Percentiles rank a stretch among this genome's conserved stretches.
Evolutionary conservation across 257 asterid genomes (phyloP).

Genomic region (Capsicum chinense): DNA sequence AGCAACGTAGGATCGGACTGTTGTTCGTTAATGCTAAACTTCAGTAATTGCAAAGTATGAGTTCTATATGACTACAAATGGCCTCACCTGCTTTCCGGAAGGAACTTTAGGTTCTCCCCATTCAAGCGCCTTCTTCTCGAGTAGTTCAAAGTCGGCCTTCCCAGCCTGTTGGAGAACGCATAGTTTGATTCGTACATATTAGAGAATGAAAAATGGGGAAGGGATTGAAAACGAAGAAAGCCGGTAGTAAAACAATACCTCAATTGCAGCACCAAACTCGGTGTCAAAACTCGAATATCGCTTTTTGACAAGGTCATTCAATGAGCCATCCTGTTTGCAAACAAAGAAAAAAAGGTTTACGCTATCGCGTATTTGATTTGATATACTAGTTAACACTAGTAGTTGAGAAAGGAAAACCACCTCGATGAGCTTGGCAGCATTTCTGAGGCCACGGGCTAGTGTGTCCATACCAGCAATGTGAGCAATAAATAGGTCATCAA

Average conservation of each 20-base stretch:
- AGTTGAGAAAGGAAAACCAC: slow-evolving; percentile 39
- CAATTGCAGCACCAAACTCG: slow-evolving; percentile 77
- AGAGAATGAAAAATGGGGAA: not conserved
- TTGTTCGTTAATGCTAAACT: not conserved
- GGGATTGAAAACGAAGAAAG: not conserved
- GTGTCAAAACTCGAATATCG: slow-evolving; percentile 89
- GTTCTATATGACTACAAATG: not conserved
- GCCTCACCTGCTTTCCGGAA: slow-evolving; percentile 88
- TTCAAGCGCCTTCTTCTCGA: slow-evolving; percentile 83
- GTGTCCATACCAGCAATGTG: slow-evolving; percentile 98
- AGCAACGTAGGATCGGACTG: too few relatives aligned
- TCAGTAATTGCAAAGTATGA: not conserved
- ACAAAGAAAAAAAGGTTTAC: not conserved
- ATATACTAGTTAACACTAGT: not conserved
- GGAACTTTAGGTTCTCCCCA: slow-evolving; percentile 89
- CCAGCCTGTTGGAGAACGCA: slow-evolving; percentile 63
- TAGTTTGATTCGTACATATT: not conserved
- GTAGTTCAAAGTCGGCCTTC: slow-evolving; percentile 77
- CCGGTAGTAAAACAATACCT: slow-evolving; percentile 47
- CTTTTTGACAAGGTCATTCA: slow-evolving; percentile 74
- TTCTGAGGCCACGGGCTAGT: slow-evolving; percentile 91
- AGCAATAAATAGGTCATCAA: slow-evolving; percentile 86
- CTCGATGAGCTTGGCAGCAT: slow-evolving; percentile 87
- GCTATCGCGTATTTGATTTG: not conserved
- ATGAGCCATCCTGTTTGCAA: slow-evolving; percentile 64